These are phyloP conservation scores for Alternaria sp. DNA, from an alignment of 2,329 filamentous ascomycete species.

Conservation along the genomic window DNA sequence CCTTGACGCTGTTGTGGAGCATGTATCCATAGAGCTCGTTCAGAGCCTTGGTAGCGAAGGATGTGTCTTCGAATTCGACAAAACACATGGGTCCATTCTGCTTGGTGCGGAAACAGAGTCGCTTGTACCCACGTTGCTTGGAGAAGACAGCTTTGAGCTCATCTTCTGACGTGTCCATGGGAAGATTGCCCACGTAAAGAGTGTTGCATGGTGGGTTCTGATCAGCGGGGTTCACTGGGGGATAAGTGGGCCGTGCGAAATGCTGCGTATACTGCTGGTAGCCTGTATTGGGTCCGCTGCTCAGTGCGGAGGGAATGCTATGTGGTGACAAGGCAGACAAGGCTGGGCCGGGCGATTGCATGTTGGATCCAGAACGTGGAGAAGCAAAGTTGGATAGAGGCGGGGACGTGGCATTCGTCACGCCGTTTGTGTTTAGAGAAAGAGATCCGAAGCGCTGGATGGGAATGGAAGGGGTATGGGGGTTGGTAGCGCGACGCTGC, in stretches of 20 bases:
- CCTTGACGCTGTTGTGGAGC: slow-evolving; percentile 90
- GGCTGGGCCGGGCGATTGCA: slow-evolving; percentile 57
- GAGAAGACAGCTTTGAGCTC: slow-evolving; percentile 94
- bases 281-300: slow-evolving; percentile 54
- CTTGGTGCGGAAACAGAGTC: slow-evolving; percentile 93
- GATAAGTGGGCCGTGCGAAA: slow-evolving; percentile 72
- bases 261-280: slow-evolving; percentile 64
- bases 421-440: slow-evolving; percentile 69
- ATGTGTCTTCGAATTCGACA: slow-evolving; percentile 94
- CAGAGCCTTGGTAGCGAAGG: slow-evolving; percentile 88
- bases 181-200: slow-evolving; percentile 95
- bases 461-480: slow-evolving; percentile 74
- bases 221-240: slow-evolving; percentile 90
- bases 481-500: slow-evolving; percentile 72
- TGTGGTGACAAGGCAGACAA: slow-evolving; percentile 53
- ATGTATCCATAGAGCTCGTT: slow-evolving; percentile 86
- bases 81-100: slow-evolving; percentile 98
- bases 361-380: slow-evolving; percentile 55
- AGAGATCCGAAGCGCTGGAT: slow-evolving; percentile 72
- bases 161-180: slow-evolving; percentile 90
- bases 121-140: slow-evolving; percentile 92
- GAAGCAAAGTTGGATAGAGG: slow-evolving; percentile 62
- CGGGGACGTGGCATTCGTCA: slow-evolving; percentile 58
- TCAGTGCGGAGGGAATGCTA: slow-evolving; percentile 65
- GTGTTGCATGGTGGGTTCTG: slow-evolving; percentile 98